A percentile compares a stretch with the other conserved stretches of the same genome.
Evolutionary conservation across 306 rosid genomes (phyloP).

Genomic region (Trifolium dubium): DNA sequence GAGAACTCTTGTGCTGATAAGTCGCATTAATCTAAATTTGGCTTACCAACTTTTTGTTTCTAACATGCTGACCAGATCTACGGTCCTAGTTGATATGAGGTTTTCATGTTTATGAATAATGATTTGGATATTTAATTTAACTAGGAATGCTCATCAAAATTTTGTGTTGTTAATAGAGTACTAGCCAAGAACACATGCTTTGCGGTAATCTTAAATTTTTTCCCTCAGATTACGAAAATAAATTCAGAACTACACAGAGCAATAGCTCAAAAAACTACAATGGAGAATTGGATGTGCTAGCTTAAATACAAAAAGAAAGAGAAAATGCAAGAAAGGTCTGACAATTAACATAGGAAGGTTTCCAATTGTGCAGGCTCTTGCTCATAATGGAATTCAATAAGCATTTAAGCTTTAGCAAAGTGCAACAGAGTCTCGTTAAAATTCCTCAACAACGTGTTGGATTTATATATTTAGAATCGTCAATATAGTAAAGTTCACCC

Average conservation of each 20-base stretch:
- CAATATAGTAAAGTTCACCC: too few species aligned
- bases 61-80: too few species aligned
- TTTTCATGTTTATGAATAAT: too few species aligned
- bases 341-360: not conserved
- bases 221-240: slow-evolving; percentile 6
- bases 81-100: too few species aligned
- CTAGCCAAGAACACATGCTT: too few species aligned
- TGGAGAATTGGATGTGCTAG: not conserved
- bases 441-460: not conserved
- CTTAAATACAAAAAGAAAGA: not conserved
- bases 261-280: not conserved
- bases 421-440: not conserved
- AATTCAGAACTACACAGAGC: not conserved
- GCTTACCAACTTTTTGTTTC: too few species aligned
- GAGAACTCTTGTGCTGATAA: too few species aligned
- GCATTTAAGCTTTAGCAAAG: not conserved
- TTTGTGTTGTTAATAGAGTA: too few species aligned
- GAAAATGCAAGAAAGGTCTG: slow-evolving; percentile 1
- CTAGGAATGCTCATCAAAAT: too few species aligned
- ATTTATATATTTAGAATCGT: not conserved
- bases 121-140: too few species aligned
- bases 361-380: not conserved
- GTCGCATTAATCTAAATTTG: too few species aligned
- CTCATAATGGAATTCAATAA: not conserved
- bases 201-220: too few species aligned